Base-by-base conservation (phyloP, 257 asterid species). In the Thymus mandschuricus region DNA sequence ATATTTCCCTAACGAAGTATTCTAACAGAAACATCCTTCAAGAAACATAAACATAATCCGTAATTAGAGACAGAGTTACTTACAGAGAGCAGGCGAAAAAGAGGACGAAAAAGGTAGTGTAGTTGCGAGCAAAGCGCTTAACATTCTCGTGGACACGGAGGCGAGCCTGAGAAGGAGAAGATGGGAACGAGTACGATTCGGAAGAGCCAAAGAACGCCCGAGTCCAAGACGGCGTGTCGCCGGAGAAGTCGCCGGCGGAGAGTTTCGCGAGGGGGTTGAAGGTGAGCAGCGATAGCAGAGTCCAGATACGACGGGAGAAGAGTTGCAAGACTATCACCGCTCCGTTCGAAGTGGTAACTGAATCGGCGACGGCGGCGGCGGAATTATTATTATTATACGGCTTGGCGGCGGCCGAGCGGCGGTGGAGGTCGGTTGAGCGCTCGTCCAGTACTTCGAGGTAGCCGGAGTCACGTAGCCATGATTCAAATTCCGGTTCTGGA, bases 391-490 rank as follows among this genome's bases (percentile, higher is more conserved):
- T 21, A 12, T 79, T 8, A 43, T 82, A 40, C 43, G 82, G 74
- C 60, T 74, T 67, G 15, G 72, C 2, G 75, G 71, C 1, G 75
- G 87, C 0, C 77, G 95, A 73, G 75, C 81, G 79, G 79, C 91
- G 89, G 89, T 87, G 86, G 86, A 91, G 94, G 78, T 89, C 90
- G 73, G 96, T 79, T 62, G 95, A 83, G 45, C 95, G 93, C 76
- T 89, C 96, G 85, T 92, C 98, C 72, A 89, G 83, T 74, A 88
- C 62, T 75, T 89, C 96, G 70, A 92, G 96, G 86, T 85, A 92
- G 75, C 93, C 96, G 77, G 88, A 84, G 71, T 92, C 92, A 27
- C 98, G 96, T 78, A 89, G 92, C 98, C 98, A 92, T 12, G 96
- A 77, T 74, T 92, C 98, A 80, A 92, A 92, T 12, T 76, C 87